phyloP scores from a whole-genome alignment of 2,329 filamentous ascomycete genomes.

The Nigrospora oryzae region DNA sequence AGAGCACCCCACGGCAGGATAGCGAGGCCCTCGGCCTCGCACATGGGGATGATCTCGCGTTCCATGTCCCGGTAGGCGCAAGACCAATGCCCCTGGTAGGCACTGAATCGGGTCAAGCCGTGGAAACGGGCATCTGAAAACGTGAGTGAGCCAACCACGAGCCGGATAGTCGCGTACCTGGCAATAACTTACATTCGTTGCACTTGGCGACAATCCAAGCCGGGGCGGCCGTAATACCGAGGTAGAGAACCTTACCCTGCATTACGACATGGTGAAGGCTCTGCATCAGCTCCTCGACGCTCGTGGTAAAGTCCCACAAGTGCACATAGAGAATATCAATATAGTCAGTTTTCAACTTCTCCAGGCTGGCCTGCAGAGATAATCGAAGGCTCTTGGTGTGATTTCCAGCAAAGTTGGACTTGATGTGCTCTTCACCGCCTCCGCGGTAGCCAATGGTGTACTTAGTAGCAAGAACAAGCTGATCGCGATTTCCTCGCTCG shows the following conservation, averaged over 20 bases:
- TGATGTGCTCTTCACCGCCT: slow-evolving; percentile 23
- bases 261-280: slow-evolving; percentile 29
- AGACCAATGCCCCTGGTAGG: slow-evolving; percentile 32
- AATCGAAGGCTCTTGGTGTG: slow-evolving; percentile 46
- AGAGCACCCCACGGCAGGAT: slow-evolving; percentile 50
- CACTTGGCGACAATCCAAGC: slow-evolving; percentile 30
- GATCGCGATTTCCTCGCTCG: slow-evolving; percentile 37
- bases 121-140: slow-evolving; percentile 28
- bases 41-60: slow-evolving; percentile 34
- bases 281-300: slow-evolving; percentile 33
- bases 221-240: slow-evolving; percentile 29
- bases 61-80: slow-evolving; percentile 25
- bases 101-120: slow-evolving; percentile 25
- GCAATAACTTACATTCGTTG: slow-evolving; percentile 19
- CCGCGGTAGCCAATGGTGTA: slow-evolving; percentile 40
- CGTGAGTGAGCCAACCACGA: slow-evolving; percentile 32
- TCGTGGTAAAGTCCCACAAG: slow-evolving; percentile 33
- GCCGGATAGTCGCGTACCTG: background rate
- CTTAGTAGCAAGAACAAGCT: slow-evolving; percentile 47
- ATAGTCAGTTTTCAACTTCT: slow-evolving; percentile 53
- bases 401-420: slow-evolving; percentile 46
- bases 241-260: slow-evolving; percentile 31
- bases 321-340: slow-evolving; percentile 37
- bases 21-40: slow-evolving; percentile 36
- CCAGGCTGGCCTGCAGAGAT: slow-evolving; percentile 43